phyloP scores from a whole-genome alignment of 1,284 basidiomycete species.

The Ceratobasidium sp. region DNA sequence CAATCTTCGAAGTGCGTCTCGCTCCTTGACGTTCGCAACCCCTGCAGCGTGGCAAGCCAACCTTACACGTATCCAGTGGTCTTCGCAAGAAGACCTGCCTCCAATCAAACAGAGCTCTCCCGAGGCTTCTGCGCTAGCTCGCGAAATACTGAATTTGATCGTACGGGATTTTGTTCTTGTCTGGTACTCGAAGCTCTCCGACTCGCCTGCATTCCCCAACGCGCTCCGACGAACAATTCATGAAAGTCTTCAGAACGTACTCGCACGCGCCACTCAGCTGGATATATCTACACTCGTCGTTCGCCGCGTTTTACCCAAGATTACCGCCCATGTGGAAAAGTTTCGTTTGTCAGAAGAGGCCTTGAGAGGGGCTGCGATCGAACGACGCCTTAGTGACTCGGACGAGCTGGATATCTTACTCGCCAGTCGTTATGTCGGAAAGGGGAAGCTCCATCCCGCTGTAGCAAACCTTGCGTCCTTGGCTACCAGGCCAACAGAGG shows the following conservation, averaged over 20 bases:
- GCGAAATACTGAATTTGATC: constrained; percentile 82
- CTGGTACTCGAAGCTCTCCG: constrained; percentile 88
- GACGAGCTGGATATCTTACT: constrained; percentile 88
- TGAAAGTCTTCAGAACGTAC: constrained; percentile 69
- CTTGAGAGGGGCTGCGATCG: constrained; percentile 78
- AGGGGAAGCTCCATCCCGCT: constrained; percentile 79
- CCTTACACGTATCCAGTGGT: constrained; percentile 86
- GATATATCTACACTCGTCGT: constrained; percentile 86
- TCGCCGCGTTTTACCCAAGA: constrained; percentile 83
- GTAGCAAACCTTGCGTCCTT: constrained; percentile 87
- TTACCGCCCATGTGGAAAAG: constrained; percentile 89
- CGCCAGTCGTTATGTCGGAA: constrained; percentile 79
- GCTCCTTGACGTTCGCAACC: constrained; percentile 84
- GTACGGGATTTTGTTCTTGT: constrained; percentile 84
- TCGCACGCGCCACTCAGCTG: constrained; percentile 68
- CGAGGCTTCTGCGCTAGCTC: constrained; percentile 73
- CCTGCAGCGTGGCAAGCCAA: constrained; percentile 93
- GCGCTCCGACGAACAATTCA: constrained; percentile 85
- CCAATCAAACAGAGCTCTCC: constrained; percentile 72
- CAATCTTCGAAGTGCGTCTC: constrained; percentile 66
- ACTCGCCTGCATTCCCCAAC: constrained; percentile 87
- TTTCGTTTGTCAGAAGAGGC: constrained; percentile 93
- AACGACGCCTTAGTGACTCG: constrained; percentile 82
- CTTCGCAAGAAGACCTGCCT: constrained; percentile 73
- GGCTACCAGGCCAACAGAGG: constrained; percentile 90